Percentiles rank a stretch among this genome's conserved stretches.
Evolutionary conservation across 1,139 yeast genomes (phyloP).

Genomic region (Hemisphaericaspora subhashii): DNA sequence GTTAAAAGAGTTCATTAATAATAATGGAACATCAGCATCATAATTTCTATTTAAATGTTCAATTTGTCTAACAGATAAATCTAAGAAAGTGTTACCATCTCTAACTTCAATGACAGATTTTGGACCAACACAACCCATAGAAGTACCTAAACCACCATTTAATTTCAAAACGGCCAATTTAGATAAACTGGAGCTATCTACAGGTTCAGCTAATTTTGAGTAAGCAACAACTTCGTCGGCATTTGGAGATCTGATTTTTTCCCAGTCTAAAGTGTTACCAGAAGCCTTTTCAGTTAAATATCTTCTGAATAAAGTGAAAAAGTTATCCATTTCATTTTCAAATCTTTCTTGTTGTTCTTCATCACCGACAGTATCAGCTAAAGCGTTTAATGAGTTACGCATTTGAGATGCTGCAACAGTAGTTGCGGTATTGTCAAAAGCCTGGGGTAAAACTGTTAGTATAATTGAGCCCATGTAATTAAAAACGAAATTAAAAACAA

Average conservation of each 20-base stretch:
- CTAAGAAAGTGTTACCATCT: conserved; percentile 96
- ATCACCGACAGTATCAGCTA: conserved; percentile 77
- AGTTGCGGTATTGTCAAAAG: conserved; percentile 93
- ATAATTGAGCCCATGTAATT: too few relatives aligned
- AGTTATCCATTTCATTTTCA: conserved; percentile 92
- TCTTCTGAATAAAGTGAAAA: conserved; percentile 90
- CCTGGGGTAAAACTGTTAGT: conserved; percentile 43
- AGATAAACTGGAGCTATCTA: conserved; percentile 53
- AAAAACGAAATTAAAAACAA: neutral
- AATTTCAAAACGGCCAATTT: conserved; percentile 93
- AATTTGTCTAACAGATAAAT: conserved; percentile 92
- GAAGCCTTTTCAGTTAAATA: conserved; percentile 87
- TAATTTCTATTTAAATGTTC: conserved; percentile 90
- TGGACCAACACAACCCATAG: conserved; percentile 99
- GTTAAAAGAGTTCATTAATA: conserved; percentile 97
- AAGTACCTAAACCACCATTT: conserved; percentile 97
- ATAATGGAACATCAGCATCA: conserved; percentile 91
- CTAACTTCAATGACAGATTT: conserved; percentile 97
- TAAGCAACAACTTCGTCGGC: conserved; percentile 88
- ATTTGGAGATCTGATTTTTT: conserved; percentile 85
- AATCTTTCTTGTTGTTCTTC: conserved; percentile 59
- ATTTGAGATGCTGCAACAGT: conserved; percentile 96
- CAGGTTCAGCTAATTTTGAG: conserved; percentile 40
- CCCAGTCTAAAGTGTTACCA: conserved; percentile 89
- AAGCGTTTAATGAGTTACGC: conserved; percentile 91